A percentile compares a stretch with the other conserved stretches of the same genome.
phyloP scores from a whole-genome alignment of 768 basidiomycete genomes.

The Plicaturopsis crispa region DNA sequence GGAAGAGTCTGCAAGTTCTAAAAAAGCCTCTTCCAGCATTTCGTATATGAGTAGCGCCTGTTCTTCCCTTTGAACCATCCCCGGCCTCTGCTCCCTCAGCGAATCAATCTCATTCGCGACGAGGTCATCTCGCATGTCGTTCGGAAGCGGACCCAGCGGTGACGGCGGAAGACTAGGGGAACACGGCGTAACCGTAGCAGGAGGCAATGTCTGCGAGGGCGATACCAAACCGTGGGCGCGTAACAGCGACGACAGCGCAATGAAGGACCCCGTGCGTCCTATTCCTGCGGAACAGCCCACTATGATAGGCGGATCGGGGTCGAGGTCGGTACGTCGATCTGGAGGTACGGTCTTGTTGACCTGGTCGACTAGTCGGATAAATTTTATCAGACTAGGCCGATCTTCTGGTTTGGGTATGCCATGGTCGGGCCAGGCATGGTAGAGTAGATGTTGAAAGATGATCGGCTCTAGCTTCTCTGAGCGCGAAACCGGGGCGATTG shows the following conservation, averaged over 20 bases:
- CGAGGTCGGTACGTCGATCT: conserved; percentile 15
- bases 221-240: conserved; percentile 43
- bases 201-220: conserved; percentile 22
- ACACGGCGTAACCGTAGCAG: conserved; percentile 21
- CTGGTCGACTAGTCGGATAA: conserved; percentile 56
- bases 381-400: conserved; percentile 49
- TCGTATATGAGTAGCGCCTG: conserved; percentile 64
- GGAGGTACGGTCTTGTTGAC: conserved; percentile 34
- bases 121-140: conserved; percentile 40
- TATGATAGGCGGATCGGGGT: conserved; percentile 70
- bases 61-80: conserved; percentile 73
- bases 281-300: conserved; percentile 85
- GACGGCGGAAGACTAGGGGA: conserved; percentile 33
- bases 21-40: conserved; percentile 24
- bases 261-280: conserved; percentile 83
- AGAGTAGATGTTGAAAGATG: conserved; percentile 66
- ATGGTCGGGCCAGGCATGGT: conserved; percentile 78
- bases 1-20: too few species aligned
- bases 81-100: conserved; percentile 71
- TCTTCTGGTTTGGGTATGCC: conserved; percentile 66
- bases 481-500: conserved; percentile 32
- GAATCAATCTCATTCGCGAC: conserved; percentile 69
- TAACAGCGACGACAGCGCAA: conserved; percentile 73
- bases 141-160: conserved; percentile 52
- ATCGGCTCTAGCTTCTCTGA: conserved; percentile 25